Percentiles rank a stretch among this genome's conserved stretches.
Conservation (phyloP, 2,329 filamentous ascomycete genomes). For the Aspergillus sp. region DNA sequence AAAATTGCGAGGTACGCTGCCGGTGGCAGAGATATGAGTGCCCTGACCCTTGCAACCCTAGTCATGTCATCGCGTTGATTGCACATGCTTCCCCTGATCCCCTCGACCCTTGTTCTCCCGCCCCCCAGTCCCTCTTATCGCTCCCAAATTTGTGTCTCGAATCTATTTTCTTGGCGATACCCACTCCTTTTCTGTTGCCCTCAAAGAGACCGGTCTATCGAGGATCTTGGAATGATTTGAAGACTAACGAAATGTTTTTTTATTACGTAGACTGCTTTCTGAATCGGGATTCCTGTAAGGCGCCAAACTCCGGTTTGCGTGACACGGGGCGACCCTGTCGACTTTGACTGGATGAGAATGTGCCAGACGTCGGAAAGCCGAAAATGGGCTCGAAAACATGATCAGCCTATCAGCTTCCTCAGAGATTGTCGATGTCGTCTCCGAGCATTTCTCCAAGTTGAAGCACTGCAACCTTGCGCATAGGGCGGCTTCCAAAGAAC, state of each 20-base stretch:
- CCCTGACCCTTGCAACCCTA: conserved; percentile 39
- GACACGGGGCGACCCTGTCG: conserved; percentile 17
- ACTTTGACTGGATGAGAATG: conserved; percentile 13
- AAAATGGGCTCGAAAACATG: not conserved
- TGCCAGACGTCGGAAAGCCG: conserved; percentile 13
- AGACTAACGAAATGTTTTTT: conserved; percentile 40
- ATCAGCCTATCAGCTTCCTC: conserved; percentile 11
- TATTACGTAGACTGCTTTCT: conserved; percentile 49
- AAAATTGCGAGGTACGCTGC: conserved; percentile 92
- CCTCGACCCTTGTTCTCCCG: conserved; percentile 10
- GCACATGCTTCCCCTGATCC: not conserved
- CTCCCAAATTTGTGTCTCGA: conserved; percentile 6
- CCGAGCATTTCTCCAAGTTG: conserved; percentile 5
- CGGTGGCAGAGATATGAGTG: conserved; percentile 39
- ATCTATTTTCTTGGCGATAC: conserved; percentile 34
- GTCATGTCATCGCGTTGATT: conserved; percentile 39
- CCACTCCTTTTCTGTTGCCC: conserved; percentile 29
- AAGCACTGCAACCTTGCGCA: conserved; percentile 11
- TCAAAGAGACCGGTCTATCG: conserved; percentile 18
- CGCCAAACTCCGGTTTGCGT: conserved; percentile 18
- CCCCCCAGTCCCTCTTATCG: not conserved
- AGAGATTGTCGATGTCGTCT: not conserved
- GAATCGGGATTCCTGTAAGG: conserved; percentile 54
- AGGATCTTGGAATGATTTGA: conserved; percentile 25
- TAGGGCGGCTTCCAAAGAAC: conserved; percentile 16